Base-by-base conservation (phyloP, 1,284 basidiomycete species). In the Fomitopsis betulina region DNA sequence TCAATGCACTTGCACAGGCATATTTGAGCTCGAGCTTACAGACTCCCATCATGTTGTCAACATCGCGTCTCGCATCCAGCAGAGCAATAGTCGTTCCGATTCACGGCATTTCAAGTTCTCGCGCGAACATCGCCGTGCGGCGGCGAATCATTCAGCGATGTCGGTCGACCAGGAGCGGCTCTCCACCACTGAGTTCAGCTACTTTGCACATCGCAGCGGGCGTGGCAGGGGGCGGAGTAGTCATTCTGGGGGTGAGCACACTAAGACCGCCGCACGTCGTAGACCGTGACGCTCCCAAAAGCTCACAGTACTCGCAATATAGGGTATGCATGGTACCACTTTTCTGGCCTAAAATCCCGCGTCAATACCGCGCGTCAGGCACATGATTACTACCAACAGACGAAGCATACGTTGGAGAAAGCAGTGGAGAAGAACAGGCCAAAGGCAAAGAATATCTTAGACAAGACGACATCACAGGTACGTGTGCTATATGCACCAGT, bases 361-460 rank as follows among this genome's bases (percentile, higher is more conserved):
- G 63, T 63, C 0, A 62, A 62, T 13, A 50, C 55, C 21, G 45
- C 51, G 30, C 45, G 12, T 3, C 59, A 49, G 5, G 50, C 45
- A 25, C 60, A 60, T 33, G 54, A 35, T 23, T 59, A 58, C 37
- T 63, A 60, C 42, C 38, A 53, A 32, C 53, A 60, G 0, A 49
- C 51, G 5, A 62, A 62, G n/a, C 57, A 23, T 8, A 47, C 74
- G 61, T 60, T 76, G 58, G 67, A 61, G 66, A 62, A 59, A 33
- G 52, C 73, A 53, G 73, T 70, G n/a, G 60, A 72, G 57, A 58
- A 64, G 54, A 68, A 67, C 40, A 73, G 73, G 3, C 73, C 73
- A 5, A 72, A 75, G 59, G 73, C 73, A 54, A 73, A 73, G 71
- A 71, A 69, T 58, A 50, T 72, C 13, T 65, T 69, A 21, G 68